Conservation (phyloP, 805 yeast genomes). For the Cyberlindnera misumaiensis region DNA sequence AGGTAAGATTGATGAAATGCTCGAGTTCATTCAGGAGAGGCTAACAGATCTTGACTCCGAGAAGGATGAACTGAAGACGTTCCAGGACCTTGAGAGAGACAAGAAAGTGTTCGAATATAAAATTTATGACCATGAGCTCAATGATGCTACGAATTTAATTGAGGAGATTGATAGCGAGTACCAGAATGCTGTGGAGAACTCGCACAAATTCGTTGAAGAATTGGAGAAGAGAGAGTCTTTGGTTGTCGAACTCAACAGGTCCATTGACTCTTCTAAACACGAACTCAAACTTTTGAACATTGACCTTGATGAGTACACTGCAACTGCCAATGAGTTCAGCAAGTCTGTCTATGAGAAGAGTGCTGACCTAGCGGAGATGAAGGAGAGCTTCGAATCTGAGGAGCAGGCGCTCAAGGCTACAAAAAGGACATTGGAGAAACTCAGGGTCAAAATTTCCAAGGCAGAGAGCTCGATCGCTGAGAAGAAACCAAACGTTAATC, state of each 20-base stretch:
- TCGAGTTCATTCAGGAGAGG: slow-evolving; percentile 62
- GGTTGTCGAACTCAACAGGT: slow-evolving; percentile 37
- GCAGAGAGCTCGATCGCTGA: slow-evolving; percentile 32
- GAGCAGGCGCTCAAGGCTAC: slow-evolving; percentile 26
- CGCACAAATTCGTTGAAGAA: slow-evolving; percentile 46
- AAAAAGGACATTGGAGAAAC: slow-evolving; percentile 15
- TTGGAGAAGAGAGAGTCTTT: slow-evolving; percentile 55
- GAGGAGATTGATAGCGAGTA: slow-evolving; percentile 57
- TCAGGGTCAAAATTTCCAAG: slow-evolving; percentile 21
- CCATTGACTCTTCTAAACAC: slow-evolving; percentile 41
- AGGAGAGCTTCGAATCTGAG: slow-evolving; percentile 29
- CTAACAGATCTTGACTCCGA: slow-evolving; percentile 76
- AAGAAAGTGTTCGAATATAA: slow-evolving; percentile 70
- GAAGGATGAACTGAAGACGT: slow-evolving; percentile 64
- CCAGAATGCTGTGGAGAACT: slow-evolving; percentile 40
- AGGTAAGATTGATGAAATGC: slow-evolving; percentile 66
- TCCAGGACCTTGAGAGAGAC: slow-evolving; percentile 57
- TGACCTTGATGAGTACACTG: slow-evolving; percentile 49
- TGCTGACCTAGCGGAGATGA: slow-evolving; percentile 34
- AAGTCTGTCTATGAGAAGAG: slow-evolving; percentile 42
- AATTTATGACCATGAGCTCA: slow-evolving; percentile 69
- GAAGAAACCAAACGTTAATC: slow-evolving; percentile 35
- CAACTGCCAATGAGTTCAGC: slow-evolving; percentile 43
- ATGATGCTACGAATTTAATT: slow-evolving; percentile 50
- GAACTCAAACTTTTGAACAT: slow-evolving; percentile 44